These are phyloP conservation scores for Peronospora destructor DNA, from an alignment of 352 stramenopile species.

Conservation along the genomic window DNA sequence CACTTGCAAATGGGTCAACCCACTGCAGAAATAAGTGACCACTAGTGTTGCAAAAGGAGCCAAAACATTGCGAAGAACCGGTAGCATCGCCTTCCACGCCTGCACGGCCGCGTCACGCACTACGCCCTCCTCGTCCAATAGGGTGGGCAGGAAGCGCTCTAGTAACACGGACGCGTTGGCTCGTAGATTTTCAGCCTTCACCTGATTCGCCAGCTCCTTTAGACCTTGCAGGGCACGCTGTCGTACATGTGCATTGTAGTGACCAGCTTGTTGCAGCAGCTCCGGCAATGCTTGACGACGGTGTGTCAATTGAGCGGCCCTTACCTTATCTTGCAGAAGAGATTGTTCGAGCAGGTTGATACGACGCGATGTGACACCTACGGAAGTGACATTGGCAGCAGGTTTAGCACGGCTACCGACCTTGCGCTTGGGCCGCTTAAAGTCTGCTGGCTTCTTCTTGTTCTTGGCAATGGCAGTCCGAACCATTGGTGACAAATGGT, in stretches of 20 bases:
- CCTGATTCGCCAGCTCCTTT: constrained; percentile 47
- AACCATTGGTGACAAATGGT: constrained; percentile 27
- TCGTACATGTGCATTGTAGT: constrained; percentile 80
- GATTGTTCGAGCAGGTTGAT: constrained; percentile 83
- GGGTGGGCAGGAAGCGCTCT: constrained; percentile 66
- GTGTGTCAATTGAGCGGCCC: constrained; percentile 51
- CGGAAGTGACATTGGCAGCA: constrained; percentile 72
- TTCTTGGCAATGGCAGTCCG: constrained; percentile 44
- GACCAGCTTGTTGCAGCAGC: constrained; percentile 53
- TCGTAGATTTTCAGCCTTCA: constrained; percentile 45
- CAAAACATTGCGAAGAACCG: constrained; percentile 41
- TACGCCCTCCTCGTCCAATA: constrained; percentile 74
- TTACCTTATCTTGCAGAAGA: constrained; percentile 59
- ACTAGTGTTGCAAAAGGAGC: constrained; percentile 69
- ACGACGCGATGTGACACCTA: constrained; percentile 62
- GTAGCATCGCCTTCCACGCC: constrained; percentile 62
- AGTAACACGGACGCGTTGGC: constrained; percentile 67
- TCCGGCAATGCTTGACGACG: constrained; percentile 61
- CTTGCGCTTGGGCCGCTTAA: constrained; percentile 85
- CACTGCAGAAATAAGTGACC: constrained; percentile 72
- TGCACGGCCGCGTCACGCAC: constrained; percentile 64
- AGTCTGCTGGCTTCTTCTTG: constrained; percentile 86
- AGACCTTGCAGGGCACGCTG: constrained; percentile 63
- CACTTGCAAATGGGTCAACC: constrained; percentile 70
- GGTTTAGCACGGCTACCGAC: constrained; percentile 61